phyloP scores from a whole-genome alignment of 148 eudicot genomes.

The Pouteria glomerata region DNA sequence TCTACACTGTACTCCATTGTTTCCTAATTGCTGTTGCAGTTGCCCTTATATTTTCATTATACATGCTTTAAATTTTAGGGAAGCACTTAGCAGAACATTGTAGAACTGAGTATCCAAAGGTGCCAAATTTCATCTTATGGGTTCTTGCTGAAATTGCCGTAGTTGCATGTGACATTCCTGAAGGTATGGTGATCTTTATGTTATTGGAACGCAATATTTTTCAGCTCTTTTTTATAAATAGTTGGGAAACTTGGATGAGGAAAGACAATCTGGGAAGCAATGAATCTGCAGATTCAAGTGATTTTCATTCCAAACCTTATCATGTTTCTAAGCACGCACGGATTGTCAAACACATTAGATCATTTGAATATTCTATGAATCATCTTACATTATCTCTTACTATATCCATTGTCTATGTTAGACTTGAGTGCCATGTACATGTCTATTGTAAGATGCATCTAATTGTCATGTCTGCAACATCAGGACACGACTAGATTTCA shows the following conservation, averaged over 20 bases:
- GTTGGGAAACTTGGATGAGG: background rate
- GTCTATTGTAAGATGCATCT: too few relatives aligned
- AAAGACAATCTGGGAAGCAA: too few relatives aligned
- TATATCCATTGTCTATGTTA: too few relatives aligned
- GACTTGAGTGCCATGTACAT: too few relatives aligned
- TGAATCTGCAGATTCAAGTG: background rate
- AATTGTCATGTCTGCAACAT: too few relatives aligned
- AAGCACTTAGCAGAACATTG: slow-evolving; percentile 99
- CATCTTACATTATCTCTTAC: too few relatives aligned
- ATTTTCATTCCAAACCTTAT: background rate
- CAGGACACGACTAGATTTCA: too few relatives aligned
- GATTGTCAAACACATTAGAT: background rate
- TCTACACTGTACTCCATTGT: background rate
- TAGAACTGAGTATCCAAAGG: slow-evolving; percentile 67
- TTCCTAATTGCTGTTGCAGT: background rate
- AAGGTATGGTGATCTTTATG: slow-evolving; percentile 46
- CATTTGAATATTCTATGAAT: background rate
- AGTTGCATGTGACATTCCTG: slow-evolving; percentile 98
- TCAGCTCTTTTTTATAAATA: background rate
- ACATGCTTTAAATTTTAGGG: slow-evolving; percentile 37
- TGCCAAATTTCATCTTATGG: slow-evolving; percentile 90
- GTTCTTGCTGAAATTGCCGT: slow-evolving; percentile 86
- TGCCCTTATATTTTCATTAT: background rate
- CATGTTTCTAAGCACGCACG: background rate
- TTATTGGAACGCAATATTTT: background rate